Evolutionary conservation across 495 filamentous ascomycete species (phyloP), one percentile per base, ranked within the genome.

Genomic region (Aspergillus nanangensis): DNA sequence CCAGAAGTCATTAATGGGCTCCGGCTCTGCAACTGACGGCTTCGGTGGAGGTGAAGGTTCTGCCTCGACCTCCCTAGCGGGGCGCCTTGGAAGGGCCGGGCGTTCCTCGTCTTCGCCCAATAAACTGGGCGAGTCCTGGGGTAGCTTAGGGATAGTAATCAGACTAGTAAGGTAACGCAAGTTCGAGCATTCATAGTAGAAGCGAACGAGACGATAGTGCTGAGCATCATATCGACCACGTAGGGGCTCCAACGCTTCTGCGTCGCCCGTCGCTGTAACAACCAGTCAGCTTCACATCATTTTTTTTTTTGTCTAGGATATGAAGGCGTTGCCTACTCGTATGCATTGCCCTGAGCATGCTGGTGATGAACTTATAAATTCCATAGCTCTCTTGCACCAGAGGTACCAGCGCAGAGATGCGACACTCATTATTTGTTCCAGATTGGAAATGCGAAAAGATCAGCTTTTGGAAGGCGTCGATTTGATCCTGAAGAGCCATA

Each of bases 181-280:
- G 64, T 96, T 97, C 4, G 92, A 96, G 69, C 93, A 98, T 69
- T 98, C 93, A 65, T 96, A 97, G 69, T 97, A 98, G 69, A 96
- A 98, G 52, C 93, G 91, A 53, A 96, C 86, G 14, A 98, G 78
- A 19, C 93, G 87, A 68, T 96, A 86, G 64, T 97, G 93, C 55
- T 97, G 94, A 19, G 90, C 87, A 63, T 97, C 85, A 56, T 97
- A 98, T 54, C 91, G 78, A 44, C 79, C 76, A 38, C 92, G 81
- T 2, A 98, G 77, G 1, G 91, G 93, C 50, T 90, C 86, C 15
- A 98, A 74, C n/a, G 92, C 94, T 52, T 96, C 93, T 54, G 93
- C 86, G 55, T 97, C 93, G 35, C 94, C 91, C 18, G 93, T 95
- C 25, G 87, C 88, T 90, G 46, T 11, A 48, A 8, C 31, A 41